Evolutionary conservation across 495 filamentous ascomycete genomes (phyloP).

Genomic region (Wilcoxina mikolae): DNA sequence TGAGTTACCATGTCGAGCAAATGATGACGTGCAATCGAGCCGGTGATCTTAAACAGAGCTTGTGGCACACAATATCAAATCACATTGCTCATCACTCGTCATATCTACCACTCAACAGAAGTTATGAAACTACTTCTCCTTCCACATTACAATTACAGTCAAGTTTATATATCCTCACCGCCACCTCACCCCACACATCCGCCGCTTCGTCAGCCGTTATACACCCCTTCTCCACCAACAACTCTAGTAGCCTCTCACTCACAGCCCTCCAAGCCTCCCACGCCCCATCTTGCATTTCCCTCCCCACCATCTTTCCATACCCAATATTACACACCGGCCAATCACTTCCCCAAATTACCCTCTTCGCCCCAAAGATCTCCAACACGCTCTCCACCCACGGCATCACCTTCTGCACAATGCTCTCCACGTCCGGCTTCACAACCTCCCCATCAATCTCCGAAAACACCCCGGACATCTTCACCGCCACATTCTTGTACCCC

Average conservation of each 20-base stretch:
- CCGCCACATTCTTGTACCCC: slow-evolving; percentile 47
- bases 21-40: no score
- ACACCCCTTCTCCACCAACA: slow-evolving; percentile 37
- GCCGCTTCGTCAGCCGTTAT: slow-evolving; percentile 43
- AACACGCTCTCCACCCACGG: slow-evolving; percentile 57
- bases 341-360: slow-evolving; percentile 78
- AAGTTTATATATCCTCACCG: slow-evolving; percentile 51
- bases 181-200: slow-evolving; percentile 55
- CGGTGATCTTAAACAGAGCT: no score
- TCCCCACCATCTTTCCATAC: slow-evolving; percentile 27
- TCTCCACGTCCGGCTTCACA: neutral
- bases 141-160: no score
- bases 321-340: slow-evolving; percentile 75
- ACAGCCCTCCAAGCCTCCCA: slow-evolving; percentile 46
- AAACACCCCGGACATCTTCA: slow-evolving; percentile 80
- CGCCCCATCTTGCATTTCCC: slow-evolving; percentile 23
- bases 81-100: no score
- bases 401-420: slow-evolving; percentile 33
- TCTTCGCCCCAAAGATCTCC: slow-evolving; percentile 49
- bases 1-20: no score
- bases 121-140: no score
- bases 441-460: slow-evolving; percentile 44
- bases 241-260: slow-evolving; percentile 38
- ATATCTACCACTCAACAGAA: no score
- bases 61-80: no score